Evolutionary conservation across 768 basidiomycete species (phyloP), one percentile per base, ranked within the genome.

Genomic region (Panaeolus papilionaceus): DNA sequence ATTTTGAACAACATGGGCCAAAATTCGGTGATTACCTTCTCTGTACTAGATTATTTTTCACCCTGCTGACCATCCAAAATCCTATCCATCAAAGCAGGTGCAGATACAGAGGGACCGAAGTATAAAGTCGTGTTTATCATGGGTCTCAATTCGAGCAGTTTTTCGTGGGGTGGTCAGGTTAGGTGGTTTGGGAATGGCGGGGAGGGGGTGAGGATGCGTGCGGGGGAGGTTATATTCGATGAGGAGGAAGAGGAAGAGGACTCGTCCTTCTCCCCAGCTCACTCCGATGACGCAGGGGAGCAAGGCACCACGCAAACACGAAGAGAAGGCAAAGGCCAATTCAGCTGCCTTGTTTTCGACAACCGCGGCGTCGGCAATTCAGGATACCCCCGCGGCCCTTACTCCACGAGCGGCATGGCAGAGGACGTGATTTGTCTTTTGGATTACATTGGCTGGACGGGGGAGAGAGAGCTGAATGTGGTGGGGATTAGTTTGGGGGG

Each of bases 281-380:
- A 23, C 23, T 0, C 23, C 23, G 23, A 23, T 1, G 23, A 23
- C 23, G 23, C 23, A 23, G 23, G 23, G 23, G 23, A 23, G 23
- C 23, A 23, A 23, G 23, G 23, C 23, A 23, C 23, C 38, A 8
- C 42, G 4, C 42, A 42, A 3, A 40, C 39, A 4, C 39, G 39
- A 28, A 23, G 67, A 38, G 67, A 66, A 62, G 51, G 68, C 67
- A 37, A 71, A 16, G 77, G 81, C 12, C 79, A 86, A 38, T 91
- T 90, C 72, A 83, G 87, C 0, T 79, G 86, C 12, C 80, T 95
- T 1, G 91, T 93, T 4, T 94, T 95, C 73, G 94, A 95, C 77
- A 94, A 95, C 75, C 85, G 94, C 40, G 94, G 94, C 1, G 92
- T 92, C 6, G 94, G 94, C 7, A 86, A 92, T 75, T 92, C 90